Conservation (phyloP, 2,329 filamentous ascomycete species). For the Xylariaceae sp. region DNA sequence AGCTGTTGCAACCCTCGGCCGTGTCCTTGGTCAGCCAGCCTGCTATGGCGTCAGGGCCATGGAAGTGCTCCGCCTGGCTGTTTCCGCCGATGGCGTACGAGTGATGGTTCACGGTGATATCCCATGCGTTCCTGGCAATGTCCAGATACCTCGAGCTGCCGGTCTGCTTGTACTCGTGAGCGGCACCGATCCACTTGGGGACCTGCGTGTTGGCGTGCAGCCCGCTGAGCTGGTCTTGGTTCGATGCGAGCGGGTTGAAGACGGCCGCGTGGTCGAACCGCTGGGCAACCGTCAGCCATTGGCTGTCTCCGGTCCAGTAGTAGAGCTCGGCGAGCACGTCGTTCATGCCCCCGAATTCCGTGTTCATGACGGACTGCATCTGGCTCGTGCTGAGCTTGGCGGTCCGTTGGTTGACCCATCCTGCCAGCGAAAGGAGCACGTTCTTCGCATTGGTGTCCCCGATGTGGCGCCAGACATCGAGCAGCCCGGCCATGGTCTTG, state of each 20-base stretch:
- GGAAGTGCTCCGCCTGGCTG: constrained; percentile 49
- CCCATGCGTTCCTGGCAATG: constrained; percentile 46
- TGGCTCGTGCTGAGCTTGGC: constrained; percentile 35
- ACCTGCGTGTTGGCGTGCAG: constrained; percentile 50
- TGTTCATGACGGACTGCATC: constrained; percentile 44
- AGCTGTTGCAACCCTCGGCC: constrained; percentile 48
- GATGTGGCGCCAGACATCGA: constrained; percentile 44
- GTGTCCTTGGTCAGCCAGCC: constrained; percentile 40
- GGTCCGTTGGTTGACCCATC: constrained; percentile 46
- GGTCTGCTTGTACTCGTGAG: constrained; percentile 43
- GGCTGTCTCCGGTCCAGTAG: constrained; percentile 39
- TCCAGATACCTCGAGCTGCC: constrained; percentile 40
- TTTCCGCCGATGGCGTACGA: constrained; percentile 50
- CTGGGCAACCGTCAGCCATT: constrained; percentile 42
- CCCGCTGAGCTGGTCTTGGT: constrained; percentile 41
- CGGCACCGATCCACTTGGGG: constrained; percentile 49
- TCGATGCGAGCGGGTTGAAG: constrained; percentile 41
- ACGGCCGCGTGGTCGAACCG: constrained; percentile 46
- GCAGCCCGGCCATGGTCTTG: constrained; percentile 46
- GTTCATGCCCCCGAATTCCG: constrained; percentile 50
- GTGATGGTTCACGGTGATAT: constrained; percentile 40
- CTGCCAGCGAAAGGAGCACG: constrained; percentile 39
- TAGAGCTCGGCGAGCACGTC: constrained; percentile 45
- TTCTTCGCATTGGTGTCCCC: constrained; percentile 38
- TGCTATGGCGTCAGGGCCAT: constrained; percentile 40